These are phyloP conservation scores for Arachis hypogaea DNA, from an alignment of 306 rosid species.

Conservation along the genomic window DNA sequence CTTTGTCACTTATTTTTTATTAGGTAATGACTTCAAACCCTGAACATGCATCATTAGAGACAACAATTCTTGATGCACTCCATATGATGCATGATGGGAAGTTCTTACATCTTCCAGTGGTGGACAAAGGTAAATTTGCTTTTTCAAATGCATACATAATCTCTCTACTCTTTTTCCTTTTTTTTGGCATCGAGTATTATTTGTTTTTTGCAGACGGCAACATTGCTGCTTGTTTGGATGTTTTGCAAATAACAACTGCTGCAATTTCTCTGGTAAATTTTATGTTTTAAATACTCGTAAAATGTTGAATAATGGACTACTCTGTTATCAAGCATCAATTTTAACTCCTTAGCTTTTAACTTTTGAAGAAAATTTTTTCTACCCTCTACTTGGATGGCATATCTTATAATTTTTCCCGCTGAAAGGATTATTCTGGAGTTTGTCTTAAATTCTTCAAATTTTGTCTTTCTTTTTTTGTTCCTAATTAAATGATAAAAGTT, in stretches of 20 bases:
- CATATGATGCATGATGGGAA: slow-evolving; percentile 97
- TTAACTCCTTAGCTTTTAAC: neutral
- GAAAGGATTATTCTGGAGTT: neutral
- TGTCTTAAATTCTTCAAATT: neutral
- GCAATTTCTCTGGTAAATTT: slow-evolving; percentile 88
- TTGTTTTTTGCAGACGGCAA: slow-evolving; percentile 67
- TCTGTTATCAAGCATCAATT: neutral
- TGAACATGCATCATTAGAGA: slow-evolving; percentile 75
- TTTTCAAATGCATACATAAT: slow-evolving; percentile 22
- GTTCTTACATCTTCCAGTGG: slow-evolving; percentile 92
- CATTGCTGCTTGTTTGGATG: slow-evolving; percentile 83
- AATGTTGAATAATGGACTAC: slow-evolving; percentile 1
- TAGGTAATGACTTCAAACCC: slow-evolving; percentile 97
- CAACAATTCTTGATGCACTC: slow-evolving; percentile 89
- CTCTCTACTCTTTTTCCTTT: neutral
- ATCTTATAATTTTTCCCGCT: neutral
- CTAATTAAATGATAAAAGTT: neutral
- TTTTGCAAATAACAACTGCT: slow-evolving; percentile 87
- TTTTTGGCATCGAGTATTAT: slow-evolving; percentile 30
- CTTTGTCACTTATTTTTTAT: slow-evolving; percentile 18
- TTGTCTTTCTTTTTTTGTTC: slow-evolving; percentile 2
- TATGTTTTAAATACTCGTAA: slow-evolving; percentile 20
- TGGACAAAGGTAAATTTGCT: slow-evolving; percentile 76
- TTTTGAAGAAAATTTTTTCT: neutral
- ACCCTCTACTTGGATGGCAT: slow-evolving; percentile 1